Percentiles rank a stretch among this genome's conserved stretches.
Evolutionary conservation across 1,284 basidiomycete species (phyloP).

Genomic region (Ustilago bromivora): DNA sequence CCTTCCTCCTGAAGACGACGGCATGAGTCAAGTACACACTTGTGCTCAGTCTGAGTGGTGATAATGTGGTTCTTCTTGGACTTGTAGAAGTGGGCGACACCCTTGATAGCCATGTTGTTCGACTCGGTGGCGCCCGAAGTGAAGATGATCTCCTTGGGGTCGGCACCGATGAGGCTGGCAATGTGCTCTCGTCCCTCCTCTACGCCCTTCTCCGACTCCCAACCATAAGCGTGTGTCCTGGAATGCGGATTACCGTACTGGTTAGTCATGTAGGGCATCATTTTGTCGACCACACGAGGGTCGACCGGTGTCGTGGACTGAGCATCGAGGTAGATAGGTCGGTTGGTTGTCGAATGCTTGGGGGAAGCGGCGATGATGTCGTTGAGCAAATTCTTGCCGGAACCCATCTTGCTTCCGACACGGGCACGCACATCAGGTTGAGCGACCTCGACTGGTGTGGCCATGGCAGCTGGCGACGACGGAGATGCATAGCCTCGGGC

Average conservation of each 20-base stretch:
- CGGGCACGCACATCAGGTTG: constrained; percentile 52
- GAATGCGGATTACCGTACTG: constrained; percentile 99
- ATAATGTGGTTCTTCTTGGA: constrained; percentile 73
- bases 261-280: constrained; percentile 95
- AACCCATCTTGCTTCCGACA: constrained; percentile 52
- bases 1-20: constrained; percentile 94
- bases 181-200: constrained; percentile 92
- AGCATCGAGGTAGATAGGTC: constrained; percentile 69
- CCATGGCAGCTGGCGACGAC: constrained; percentile 58
- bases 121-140: constrained; percentile 98
- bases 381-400: constrained; percentile 47
- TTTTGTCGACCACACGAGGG: constrained; percentile 94
- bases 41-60: constrained; percentile 81
- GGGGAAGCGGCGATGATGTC: constrained; percentile 48
- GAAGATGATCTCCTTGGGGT: constrained; percentile 95
- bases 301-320: constrained; percentile 92
- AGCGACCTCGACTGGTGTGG: constrained; percentile 61
- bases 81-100: constrained; percentile 84
- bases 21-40: constrained; percentile 98
- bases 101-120: constrained; percentile 98
- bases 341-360: constrained; percentile 49
- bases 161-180: constrained; percentile 91
- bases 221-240: constrained; percentile 97
- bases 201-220: constrained; percentile 96
- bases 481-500: constrained; percentile 51